These are phyloP conservation scores for Aureobasidium sp. DNA, from an alignment of 2,329 filamentous ascomycete species.

Conservation along the genomic window DNA sequence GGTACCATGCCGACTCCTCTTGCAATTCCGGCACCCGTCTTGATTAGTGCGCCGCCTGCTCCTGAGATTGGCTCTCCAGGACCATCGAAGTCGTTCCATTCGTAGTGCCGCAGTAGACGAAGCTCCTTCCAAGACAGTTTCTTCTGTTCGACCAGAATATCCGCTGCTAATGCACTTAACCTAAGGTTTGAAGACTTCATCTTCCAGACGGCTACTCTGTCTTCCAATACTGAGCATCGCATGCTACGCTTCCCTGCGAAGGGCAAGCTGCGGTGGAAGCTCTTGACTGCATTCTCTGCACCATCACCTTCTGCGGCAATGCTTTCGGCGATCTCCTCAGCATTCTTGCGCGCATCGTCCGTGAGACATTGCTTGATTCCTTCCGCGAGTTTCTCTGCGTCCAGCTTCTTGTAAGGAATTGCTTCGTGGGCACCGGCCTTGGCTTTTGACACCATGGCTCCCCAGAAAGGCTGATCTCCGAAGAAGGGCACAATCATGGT, in stretches of 20 bases:
- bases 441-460: slow-evolving; percentile 57
- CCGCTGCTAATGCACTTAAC: slow-evolving; percentile 58
- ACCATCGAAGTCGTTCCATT: slow-evolving; percentile 73
- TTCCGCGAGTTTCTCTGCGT: slow-evolving; percentile 57
- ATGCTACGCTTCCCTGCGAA: slow-evolving; percentile 44
- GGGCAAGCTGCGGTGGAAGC: slow-evolving; percentile 57
- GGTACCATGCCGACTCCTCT: slow-evolving; percentile 60
- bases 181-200: slow-evolving; percentile 55
- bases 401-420: slow-evolving; percentile 62
- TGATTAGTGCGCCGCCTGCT: slow-evolving; percentile 54
- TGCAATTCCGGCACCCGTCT: slow-evolving; percentile 52
- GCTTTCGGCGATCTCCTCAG: slow-evolving; percentile 51
- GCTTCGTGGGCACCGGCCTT: slow-evolving; percentile 57
- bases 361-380: slow-evolving; percentile 63
- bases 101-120: slow-evolving; percentile 57
- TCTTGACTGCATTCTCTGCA: slow-evolving; percentile 59
- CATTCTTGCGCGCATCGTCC: slow-evolving; percentile 52
- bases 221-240: slow-evolving; percentile 59
- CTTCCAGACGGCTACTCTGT: slow-evolving; percentile 59
- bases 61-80: slow-evolving; percentile 68
- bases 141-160: slow-evolving; percentile 56
- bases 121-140: slow-evolving; percentile 57
- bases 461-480: slow-evolving; percentile 75
- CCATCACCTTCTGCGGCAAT: slow-evolving; percentile 63
- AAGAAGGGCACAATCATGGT: slow-evolving; percentile 76